Base-by-base conservation (phyloP, 2,329 filamentous ascomycete species). In the Aureobasidium sp. region DNA sequence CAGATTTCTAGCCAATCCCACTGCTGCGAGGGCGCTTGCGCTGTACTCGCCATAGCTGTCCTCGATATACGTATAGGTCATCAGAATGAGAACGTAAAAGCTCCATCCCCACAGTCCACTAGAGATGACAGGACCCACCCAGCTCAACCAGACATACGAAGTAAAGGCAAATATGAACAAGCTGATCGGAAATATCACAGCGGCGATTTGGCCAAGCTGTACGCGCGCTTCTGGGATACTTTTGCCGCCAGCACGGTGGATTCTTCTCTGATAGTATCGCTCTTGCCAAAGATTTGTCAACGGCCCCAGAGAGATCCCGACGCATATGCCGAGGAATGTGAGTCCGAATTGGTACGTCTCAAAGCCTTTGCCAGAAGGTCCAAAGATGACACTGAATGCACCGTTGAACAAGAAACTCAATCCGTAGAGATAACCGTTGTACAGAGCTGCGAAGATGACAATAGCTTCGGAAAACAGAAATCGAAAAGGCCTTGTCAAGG, bases 141-240 rank as follows among this genome's bases (percentile, higher is more conserved):
- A 79, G 11, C 68, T 72, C 37, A 78, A 11, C 35, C 45, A 37
- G 31, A 69, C 68, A 50, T 69, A 70, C 0, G 74, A 75, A 13
- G 68, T 73, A 77, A 78, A 80, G 11, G 73, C 76, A 61, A 78
- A 79, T 72, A 75, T 77, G 65, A 78, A 79, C 5, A 79, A 67
- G 40, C 77, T 76, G 47, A 68, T 67, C 0, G 77, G 76, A 11
- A 80, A 67, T 5, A 75, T 63, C 8, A 75, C 63, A 0, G 71
- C 74, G 21, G 73, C 74, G 13, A 77, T 50, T 49, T 78, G 74
- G 71, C 77, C 75, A 2, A 75, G 73, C 9, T 74, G 68, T 0
- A 80, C 69, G 47, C 76, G 72, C 62, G 74, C 73, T 65, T 80
- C 78, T 3, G 77, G 77, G 69, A 55, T 55, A 10, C 71, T 23